Conservation (phyloP, 2,329 filamentous ascomycete species). For the Ceratocystis eucalypticola region DNA sequence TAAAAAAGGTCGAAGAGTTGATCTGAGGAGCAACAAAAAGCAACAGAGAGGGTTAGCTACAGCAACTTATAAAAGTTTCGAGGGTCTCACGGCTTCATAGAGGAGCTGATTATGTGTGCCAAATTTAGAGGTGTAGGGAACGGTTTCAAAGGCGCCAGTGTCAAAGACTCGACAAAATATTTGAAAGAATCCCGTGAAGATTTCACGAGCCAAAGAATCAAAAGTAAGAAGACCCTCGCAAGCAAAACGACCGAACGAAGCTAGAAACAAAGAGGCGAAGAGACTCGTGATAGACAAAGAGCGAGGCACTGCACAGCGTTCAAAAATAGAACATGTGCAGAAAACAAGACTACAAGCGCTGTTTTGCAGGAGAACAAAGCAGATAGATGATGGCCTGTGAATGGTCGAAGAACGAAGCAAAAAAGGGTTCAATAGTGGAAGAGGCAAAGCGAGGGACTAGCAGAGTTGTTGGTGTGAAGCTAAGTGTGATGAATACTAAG, state of each 20-base stretch:
- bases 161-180: not conserved
- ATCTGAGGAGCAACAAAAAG: slow-evolving; percentile 5
- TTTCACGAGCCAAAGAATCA: not conserved
- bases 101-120: not conserved
- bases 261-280: slow-evolving; percentile 4
- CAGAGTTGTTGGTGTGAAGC: not conserved
- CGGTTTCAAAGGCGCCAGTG: too few relatives aligned
- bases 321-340: slow-evolving; percentile 6
- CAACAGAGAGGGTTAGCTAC: slow-evolving; percentile 8
- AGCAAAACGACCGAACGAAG: not conserved
- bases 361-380: not conserved
- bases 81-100: not conserved
- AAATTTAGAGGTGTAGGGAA: not conserved
- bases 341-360: not conserved
- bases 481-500: not conserved
- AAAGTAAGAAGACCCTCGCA: not conserved
- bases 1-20: not conserved
- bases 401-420: not conserved
- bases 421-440: not conserved
- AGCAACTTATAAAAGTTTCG: slow-evolving; percentile 5
- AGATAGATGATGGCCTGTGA: not conserved
- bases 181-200: not conserved
- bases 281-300: slow-evolving; percentile 9
- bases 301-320: not conserved
- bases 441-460: not conserved